phyloP scores from a whole-genome alignment of 192 early-diverging fungal genomes.

The Mortierella antarctica region DNA sequence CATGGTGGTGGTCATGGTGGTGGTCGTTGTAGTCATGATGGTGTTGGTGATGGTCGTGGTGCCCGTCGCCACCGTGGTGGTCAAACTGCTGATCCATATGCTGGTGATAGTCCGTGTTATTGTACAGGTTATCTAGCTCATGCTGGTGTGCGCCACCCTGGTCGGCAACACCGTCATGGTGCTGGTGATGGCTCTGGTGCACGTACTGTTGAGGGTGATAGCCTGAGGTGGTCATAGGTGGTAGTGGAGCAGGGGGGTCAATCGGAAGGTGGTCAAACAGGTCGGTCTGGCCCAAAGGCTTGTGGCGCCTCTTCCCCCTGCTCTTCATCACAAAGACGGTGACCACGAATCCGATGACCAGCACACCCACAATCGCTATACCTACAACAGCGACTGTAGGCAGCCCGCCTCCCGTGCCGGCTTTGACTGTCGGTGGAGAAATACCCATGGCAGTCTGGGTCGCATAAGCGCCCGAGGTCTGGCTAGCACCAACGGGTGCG shows the following conservation, averaged over 20 bases:
- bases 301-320: constrained; percentile 4
- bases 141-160: constrained; percentile 9
- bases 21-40: neutral
- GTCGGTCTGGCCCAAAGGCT: constrained; percentile 21
- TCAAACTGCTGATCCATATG: constrained; percentile 8
- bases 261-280: constrained; percentile 43
- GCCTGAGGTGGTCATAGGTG: constrained; percentile 6
- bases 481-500: too few relatives aligned
- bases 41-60: constrained; percentile 6
- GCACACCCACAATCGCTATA: constrained; percentile 7
- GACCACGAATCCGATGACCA: constrained; percentile 18
- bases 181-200: neutral
- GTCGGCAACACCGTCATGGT: neutral
- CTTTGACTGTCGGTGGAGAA: neutral
- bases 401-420: constrained; percentile 4
- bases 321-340: constrained; percentile 27
- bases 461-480: too few relatives aligned
- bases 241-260: constrained; percentile 5
- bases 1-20: constrained; percentile 1
- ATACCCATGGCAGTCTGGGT: neutral
- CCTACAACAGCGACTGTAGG: constrained; percentile 19
- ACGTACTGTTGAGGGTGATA: neutral
- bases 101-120: constrained; percentile 13
- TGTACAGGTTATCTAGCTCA: constrained; percentile 22
- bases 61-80: neutral